These are phyloP conservation scores for Metschnikowia borealis DNA, from an alignment of 805 yeast genomes.

Conservation along the genomic window DNA sequence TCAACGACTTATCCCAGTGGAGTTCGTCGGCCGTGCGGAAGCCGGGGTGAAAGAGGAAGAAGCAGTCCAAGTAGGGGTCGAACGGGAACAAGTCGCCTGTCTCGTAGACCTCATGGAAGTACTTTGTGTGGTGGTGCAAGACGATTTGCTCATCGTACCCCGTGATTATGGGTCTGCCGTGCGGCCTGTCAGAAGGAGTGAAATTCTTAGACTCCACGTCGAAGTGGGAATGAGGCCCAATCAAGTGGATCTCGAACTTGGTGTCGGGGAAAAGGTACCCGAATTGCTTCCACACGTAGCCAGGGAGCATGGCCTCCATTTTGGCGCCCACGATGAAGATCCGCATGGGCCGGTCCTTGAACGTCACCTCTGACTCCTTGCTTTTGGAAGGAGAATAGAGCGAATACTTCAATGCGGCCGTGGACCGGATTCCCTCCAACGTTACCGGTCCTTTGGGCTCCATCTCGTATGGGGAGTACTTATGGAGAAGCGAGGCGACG, in stretches of 20 bases:
- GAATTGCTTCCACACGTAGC: slow-evolving; percentile 93
- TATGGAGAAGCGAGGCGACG: slow-evolving; percentile 77
- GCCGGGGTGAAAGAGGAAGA: slow-evolving; percentile 95
- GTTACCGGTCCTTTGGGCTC: slow-evolving; percentile 85
- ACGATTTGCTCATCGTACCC: slow-evolving; percentile 71
- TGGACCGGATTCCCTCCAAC: slow-evolving; percentile 86
- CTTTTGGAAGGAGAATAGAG: slow-evolving; percentile 61
- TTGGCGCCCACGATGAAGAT: slow-evolving; percentile 87
- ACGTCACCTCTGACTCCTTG: slow-evolving; percentile 47
- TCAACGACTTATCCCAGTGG: slow-evolving; percentile 80
- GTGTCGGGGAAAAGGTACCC: slow-evolving; percentile 80
- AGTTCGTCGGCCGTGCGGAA: slow-evolving; percentile 78
- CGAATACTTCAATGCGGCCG: slow-evolving; percentile 89
- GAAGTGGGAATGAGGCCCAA: slow-evolving; percentile 88
- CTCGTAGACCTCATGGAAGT: slow-evolving; percentile 86
- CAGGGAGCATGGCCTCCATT: slow-evolving; percentile 90
- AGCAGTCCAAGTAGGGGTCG: slow-evolving; percentile 92
- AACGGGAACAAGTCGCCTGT: slow-evolving; percentile 95
- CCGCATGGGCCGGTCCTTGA: slow-evolving; percentile 85
- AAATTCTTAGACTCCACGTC: slow-evolving; percentile 63
- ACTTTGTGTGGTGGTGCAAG: slow-evolving; percentile 81
- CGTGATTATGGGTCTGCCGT: slow-evolving; percentile 62
- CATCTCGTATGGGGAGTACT: slow-evolving; percentile 76
- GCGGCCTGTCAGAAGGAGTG: slow-evolving; percentile 49
- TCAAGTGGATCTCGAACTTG: slow-evolving; percentile 80